These are phyloP conservation scores for Hanseniaspora meyeri DNA, from an alignment of 805 yeast genomes.

Conservation along the genomic window DNA sequence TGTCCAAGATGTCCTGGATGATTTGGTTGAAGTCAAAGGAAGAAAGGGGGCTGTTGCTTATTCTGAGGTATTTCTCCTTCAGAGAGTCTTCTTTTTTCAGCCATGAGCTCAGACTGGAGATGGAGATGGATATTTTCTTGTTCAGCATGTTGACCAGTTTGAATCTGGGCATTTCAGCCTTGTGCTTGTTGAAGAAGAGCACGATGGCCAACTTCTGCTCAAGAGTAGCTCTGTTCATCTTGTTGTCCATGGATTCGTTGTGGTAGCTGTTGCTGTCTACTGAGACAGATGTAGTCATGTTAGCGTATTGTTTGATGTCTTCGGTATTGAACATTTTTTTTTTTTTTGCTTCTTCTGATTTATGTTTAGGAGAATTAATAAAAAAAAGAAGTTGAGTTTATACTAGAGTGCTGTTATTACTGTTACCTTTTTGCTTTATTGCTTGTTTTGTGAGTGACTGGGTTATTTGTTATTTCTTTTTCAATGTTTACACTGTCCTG, in stretches of 20 bases:
- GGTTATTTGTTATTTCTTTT: too few relatives aligned
- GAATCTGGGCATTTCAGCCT: slow-evolving; percentile 40
- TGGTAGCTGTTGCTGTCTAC: neutral
- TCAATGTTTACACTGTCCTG: too few relatives aligned
- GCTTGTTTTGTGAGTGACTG: too few relatives aligned
- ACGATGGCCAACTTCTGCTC: slow-evolving; percentile 47
- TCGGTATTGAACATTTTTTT: neutral
- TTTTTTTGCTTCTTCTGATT: neutral
- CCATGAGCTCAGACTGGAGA: slow-evolving; percentile 53
- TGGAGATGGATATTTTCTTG: slow-evolving; percentile 41
- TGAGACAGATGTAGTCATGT: neutral
- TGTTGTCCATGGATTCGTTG: neutral
- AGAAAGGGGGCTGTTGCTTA: slow-evolving; percentile 19
- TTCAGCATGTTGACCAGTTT: slow-evolving; percentile 44
- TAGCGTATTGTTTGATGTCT: neutral
- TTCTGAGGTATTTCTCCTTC: slow-evolving; percentile 33
- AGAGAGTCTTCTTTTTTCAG: slow-evolving; percentile 41
- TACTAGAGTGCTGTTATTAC: too few relatives aligned
- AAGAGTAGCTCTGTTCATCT: slow-evolving; percentile 40
- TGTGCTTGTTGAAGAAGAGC: slow-evolving; percentile 34
- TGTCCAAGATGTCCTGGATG: slow-evolving; percentile 5
- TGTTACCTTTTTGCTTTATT: too few relatives aligned
- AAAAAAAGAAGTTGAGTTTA: neutral
- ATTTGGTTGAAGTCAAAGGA: slow-evolving; percentile 1
- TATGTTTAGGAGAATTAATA: neutral